Evolutionary conservation across 345 rosid genomes (phyloP).

Genomic region (Excoecaria agallocha): DNA sequence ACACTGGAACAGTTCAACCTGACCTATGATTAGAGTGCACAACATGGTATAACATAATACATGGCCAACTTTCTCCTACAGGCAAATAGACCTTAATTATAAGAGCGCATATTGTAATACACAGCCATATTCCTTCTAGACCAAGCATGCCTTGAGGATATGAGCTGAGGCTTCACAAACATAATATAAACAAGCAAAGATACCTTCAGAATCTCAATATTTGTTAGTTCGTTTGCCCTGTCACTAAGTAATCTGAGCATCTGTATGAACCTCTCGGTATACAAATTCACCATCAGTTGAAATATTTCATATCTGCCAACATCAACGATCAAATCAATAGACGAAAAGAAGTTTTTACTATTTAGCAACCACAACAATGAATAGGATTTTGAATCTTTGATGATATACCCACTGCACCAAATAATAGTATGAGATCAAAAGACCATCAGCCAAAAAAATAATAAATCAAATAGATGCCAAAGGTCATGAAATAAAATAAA

Average conservation of each 20-base stretch:
- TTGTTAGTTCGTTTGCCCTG: conserved; percentile 81
- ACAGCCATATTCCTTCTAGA: too few species aligned
- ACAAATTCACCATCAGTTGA: conserved; percentile 98
- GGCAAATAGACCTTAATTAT: neutral
- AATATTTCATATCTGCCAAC: conserved; percentile 94
- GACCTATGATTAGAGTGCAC: conserved; percentile 1
- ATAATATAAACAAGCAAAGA: conserved; percentile 6
- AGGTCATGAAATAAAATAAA: neutral
- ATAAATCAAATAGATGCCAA: neutral
- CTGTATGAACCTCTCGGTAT: conserved; percentile 98
- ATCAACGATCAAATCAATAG: conserved; percentile 19
- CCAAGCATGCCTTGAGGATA: neutral
- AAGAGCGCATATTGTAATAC: too few species aligned
- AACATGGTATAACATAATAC: conserved; percentile 2
- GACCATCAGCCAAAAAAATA: neutral
- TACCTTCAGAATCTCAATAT: conserved; percentile 98
- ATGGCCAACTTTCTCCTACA: neutral
- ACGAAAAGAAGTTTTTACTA: neutral
- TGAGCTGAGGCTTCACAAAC: conserved; percentile 8
- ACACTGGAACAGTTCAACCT: conserved; percentile 6
- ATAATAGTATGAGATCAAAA: neutral
- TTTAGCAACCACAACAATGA: neutral
- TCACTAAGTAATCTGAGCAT: conserved; percentile 98
- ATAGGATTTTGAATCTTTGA: neutral
- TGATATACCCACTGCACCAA: neutral